These are phyloP conservation scores for Leucocoprinus sp. DNA, from an alignment of 768 basidiomycete species.

Conservation along the genomic window DNA sequence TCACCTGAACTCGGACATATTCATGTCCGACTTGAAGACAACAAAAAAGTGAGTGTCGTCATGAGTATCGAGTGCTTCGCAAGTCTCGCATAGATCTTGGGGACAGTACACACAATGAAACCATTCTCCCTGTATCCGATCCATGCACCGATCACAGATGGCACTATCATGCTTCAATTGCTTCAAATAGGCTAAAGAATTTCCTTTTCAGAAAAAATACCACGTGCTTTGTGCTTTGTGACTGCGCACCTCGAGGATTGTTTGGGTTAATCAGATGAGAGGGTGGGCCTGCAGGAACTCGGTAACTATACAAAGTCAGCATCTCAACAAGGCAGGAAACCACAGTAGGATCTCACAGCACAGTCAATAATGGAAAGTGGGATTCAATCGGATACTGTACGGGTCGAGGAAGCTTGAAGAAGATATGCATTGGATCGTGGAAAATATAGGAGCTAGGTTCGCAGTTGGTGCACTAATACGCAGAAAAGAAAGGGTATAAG, in stretches of 20 bases:
- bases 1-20: conserved; percentile 69
- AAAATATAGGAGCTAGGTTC: conserved; percentile 69
- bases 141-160: conserved; percentile 83
- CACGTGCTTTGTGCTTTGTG: not conserved
- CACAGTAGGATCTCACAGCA: conserved; percentile 38
- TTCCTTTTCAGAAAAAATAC: not conserved
- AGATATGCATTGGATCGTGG: conserved; percentile 81
- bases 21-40: conserved; percentile 81
- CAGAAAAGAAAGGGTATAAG: not conserved
- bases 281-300: conserved; percentile 49
- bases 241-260: conserved; percentile 49
- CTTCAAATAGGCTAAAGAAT: conserved; percentile 48
- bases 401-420: conserved; percentile 80
- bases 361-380: conserved; percentile 55
- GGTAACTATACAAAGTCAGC: conserved; percentile 42
- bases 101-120: conserved; percentile 84
- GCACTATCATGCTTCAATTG: conserved; percentile 56
- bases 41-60: conserved; percentile 78
- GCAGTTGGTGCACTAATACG: conserved; percentile 80
- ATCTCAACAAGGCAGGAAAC: not conserved
- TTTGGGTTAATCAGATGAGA: conserved; percentile 26
- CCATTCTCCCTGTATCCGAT: conserved; percentile 80
- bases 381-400: conserved; percentile 52
- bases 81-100: conserved; percentile 80
- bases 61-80: conserved; percentile 77